Evolutionary conservation across 345 rosid species (phyloP).

Genomic region (Excoecaria cochinchinensis): DNA sequence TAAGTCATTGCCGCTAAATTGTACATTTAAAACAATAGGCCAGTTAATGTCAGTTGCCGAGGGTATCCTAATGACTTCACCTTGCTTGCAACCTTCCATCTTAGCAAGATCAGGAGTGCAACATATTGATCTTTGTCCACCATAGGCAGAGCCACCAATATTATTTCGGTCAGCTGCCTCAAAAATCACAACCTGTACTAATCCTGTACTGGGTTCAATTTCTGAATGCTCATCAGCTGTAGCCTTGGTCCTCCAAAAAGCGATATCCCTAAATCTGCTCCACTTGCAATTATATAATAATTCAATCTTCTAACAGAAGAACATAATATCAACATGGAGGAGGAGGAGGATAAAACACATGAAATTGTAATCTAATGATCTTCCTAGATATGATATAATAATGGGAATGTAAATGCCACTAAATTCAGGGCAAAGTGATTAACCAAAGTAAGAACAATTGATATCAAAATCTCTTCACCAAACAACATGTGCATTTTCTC

Average conservation of each 20-base stretch:
- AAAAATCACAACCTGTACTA: conserved; percentile 80
- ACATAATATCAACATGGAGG: not conserved
- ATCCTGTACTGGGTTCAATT: conserved; percentile 47
- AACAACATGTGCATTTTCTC: not conserved
- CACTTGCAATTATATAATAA: not conserved
- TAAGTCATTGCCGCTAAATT: conserved; percentile 51
- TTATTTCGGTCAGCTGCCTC: conserved; percentile 92
- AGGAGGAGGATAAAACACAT: not conserved
- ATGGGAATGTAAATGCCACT: too few species aligned
- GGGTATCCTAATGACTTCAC: conserved; percentile 85
- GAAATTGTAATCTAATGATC: not conserved
- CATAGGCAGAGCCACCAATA: conserved; percentile 98
- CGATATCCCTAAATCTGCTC: conserved; percentile 71
- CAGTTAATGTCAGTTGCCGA: conserved; percentile 64
- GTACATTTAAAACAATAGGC: conserved; percentile 69
- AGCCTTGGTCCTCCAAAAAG: conserved; percentile 63
- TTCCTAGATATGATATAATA: not conserved
- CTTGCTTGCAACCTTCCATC: conserved; percentile 92
- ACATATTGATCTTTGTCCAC: conserved; percentile 95
- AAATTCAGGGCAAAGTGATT: not conserved
- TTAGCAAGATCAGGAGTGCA: conserved; percentile 97
- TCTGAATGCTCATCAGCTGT: conserved; percentile 46
- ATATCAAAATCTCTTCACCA: not conserved
- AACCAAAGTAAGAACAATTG: not conserved
- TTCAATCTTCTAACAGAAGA: conserved; percentile 10